Evolutionary conservation across 1,284 basidiomycete species (phyloP).

Genomic region (Rhodotorula sp.): DNA sequence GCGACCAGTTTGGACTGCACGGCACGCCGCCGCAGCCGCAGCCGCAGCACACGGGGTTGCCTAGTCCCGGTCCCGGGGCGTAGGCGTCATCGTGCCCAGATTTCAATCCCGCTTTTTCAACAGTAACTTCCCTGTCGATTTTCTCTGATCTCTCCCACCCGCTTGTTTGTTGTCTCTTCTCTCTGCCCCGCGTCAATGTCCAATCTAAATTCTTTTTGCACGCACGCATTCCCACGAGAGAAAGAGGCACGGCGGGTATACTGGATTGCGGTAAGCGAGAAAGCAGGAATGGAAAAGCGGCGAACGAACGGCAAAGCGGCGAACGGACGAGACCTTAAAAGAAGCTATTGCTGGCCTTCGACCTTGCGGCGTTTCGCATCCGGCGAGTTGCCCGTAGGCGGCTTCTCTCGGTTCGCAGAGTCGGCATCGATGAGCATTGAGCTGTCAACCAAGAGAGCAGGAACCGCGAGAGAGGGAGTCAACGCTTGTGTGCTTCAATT

Average conservation of each 20-base stretch:
- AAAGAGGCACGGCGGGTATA: too few species aligned
- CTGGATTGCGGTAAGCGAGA: background rate
- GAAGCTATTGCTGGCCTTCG: background rate
- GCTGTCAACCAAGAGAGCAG: background rate
- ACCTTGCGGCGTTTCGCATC: slow-evolving; percentile 8
- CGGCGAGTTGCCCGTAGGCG: background rate
- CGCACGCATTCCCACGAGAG: too few species aligned
- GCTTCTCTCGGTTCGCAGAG: background rate
- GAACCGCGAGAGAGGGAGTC: background rate
- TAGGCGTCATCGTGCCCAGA: too few species aligned
- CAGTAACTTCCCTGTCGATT: background rate
- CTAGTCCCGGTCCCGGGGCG: background rate
- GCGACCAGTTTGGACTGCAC: background rate
- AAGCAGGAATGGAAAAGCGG: background rate
- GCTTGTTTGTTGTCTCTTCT: background rate
- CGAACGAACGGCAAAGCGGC: too few species aligned
- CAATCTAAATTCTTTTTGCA: background rate
- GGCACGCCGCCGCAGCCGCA: background rate
- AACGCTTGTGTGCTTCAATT: background rate
- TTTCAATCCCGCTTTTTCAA: too few species aligned
- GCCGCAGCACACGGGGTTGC: background rate
- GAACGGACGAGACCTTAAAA: background rate
- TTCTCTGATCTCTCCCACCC: background rate
- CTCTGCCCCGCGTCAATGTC: background rate
- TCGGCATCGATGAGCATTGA: background rate